Conservation (phyloP, 331 rosid genomes). For the Pyrus hybrid region DNA sequence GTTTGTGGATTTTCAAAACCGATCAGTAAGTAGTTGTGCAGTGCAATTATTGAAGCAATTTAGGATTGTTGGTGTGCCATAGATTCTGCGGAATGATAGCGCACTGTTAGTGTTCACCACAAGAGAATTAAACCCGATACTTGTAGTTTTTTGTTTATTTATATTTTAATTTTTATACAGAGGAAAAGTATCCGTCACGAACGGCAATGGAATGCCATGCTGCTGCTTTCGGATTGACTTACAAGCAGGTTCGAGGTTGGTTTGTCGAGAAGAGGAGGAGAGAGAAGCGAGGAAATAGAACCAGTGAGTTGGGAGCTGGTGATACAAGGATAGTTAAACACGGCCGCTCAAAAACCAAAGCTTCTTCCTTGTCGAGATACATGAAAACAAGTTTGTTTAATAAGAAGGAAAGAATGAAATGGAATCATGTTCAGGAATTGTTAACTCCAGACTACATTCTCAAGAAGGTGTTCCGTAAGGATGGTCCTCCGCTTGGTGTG, state of each 20-base stretch:
- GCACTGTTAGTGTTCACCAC: background rate
- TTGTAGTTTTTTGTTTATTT: background rate
- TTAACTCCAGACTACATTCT: constrained; percentile 31
- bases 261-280: constrained; percentile 56
- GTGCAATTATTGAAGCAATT: background rate
- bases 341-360: background rate
- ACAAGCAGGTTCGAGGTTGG: constrained; percentile 56
- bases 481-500: constrained; percentile 62
- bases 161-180: constrained; percentile 26
- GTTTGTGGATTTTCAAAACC: background rate
- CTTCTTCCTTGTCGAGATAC: constrained; percentile 18
- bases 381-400: background rate
- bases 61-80: background rate
- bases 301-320: constrained; percentile 10
- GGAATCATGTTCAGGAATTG: constrained; percentile 29
- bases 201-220: constrained; percentile 38
- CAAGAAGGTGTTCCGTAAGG: constrained; percentile 43
- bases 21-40: background rate
- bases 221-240: constrained; percentile 38
- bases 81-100: background rate
- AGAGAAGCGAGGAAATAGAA: constrained; percentile 34
- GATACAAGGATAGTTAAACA: constrained; percentile 5
- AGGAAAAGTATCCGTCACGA: constrained; percentile 41
- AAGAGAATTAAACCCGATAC: background rate
- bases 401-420: constrained; percentile 7